Evolutionary conservation across 306 rosid species (phyloP).

Genomic region (Dicorynia guianensis): DNA sequence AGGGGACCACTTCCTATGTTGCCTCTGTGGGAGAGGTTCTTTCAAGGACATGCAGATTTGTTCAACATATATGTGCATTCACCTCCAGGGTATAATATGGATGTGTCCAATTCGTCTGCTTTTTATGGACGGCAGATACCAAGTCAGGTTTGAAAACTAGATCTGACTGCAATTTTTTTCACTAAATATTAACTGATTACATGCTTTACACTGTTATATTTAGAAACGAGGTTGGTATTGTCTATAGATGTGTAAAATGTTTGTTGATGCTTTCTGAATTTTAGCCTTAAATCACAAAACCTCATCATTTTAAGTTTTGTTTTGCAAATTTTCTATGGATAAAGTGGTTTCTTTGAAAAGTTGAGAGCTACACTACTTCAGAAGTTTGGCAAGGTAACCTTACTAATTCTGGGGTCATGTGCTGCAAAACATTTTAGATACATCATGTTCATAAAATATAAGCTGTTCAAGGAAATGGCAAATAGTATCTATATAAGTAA

Average conservation of each 20-base stretch:
- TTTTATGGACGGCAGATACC: constrained; percentile 77
- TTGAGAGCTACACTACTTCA: no score
- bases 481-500: background rate
- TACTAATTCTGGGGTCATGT: background rate
- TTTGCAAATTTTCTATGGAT: background rate
- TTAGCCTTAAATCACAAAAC: background rate
- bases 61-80: constrained; percentile 81
- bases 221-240: no score
- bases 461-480: background rate
- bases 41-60: constrained; percentile 59
- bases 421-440: background rate
- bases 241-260: background rate
- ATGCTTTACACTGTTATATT: no score
- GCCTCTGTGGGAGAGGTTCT: constrained; percentile 96
- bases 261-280: background rate
- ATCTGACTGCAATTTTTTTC: background rate
- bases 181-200: no score
- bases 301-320: background rate
- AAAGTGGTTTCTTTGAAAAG: background rate
- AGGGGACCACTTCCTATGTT: constrained; percentile 85
- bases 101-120: constrained; percentile 62
- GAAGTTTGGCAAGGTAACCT: background rate
- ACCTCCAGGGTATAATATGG: constrained; percentile 60
- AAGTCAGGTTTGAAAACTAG: constrained; percentile 61
- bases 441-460: background rate